A percentile compares a stretch with the other conserved stretches of the same genome.
Evolutionary conservation across 192 early-diverging fungal genomes (phyloP).

Genomic region (Backusella parvicylindrica): DNA sequence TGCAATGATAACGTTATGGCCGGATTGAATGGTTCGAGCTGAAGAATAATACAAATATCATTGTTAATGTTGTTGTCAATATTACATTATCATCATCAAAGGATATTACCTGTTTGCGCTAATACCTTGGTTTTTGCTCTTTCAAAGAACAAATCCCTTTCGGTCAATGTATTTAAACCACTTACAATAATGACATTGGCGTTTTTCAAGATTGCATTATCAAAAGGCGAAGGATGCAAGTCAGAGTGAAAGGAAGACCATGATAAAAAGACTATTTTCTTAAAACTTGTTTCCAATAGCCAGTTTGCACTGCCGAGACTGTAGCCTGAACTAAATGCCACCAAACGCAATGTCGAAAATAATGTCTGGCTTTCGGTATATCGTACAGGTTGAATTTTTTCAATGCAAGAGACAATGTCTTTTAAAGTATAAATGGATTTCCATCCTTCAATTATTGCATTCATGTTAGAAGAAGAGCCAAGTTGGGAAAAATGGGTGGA

Average conservation of each 20-base stretch:
- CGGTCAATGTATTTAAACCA: slow-evolving; percentile 35
- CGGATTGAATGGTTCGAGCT: slow-evolving; percentile 34
- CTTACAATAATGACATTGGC: slow-evolving; percentile 41
- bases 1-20: slow-evolving; percentile 70
- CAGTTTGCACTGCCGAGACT: slow-evolving; percentile 73
- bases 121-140: slow-evolving; percentile 35
- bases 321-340: slow-evolving; percentile 70
- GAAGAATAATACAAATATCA: neutral
- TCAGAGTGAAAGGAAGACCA: slow-evolving; percentile 41
- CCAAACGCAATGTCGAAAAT: slow-evolving; percentile 30
- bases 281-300: slow-evolving; percentile 61
- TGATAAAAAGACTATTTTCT: slow-evolving; percentile 48
- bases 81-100: neutral
- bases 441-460: slow-evolving; percentile 21
- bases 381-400: slow-evolving; percentile 57
- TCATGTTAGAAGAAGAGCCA: neutral
- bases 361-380: slow-evolving; percentile 42
- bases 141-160: slow-evolving; percentile 26
- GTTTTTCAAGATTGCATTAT: slow-evolving; percentile 36
- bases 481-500: slow-evolving; percentile 11
- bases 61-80: neutral
- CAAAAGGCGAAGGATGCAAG: slow-evolving; percentile 50
- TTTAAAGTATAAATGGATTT: slow-evolving; percentile 50
- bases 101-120: slow-evolving; percentile 29
- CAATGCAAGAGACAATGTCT: slow-evolving; percentile 56